phyloP scores from a whole-genome alignment of 164 flowering plant species.

The Chimonanthus praecox region DNA sequence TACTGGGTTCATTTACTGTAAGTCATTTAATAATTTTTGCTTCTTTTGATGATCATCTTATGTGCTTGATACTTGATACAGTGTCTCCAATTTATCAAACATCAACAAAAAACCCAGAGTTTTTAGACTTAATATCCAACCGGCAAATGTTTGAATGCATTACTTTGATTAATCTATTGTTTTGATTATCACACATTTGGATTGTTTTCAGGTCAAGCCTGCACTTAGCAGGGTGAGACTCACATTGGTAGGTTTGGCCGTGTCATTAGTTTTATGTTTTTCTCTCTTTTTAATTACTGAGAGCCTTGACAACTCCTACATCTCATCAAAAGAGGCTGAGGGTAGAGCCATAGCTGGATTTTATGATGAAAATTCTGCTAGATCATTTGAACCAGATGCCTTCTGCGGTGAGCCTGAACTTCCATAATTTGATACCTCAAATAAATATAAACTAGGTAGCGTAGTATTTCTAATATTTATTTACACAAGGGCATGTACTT shows the following conservation, averaged over 20 bases:
- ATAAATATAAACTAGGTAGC: too few species aligned
- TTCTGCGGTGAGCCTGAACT: conserved; percentile 68
- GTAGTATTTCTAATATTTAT: too few species aligned
- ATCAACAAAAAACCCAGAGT: too few species aligned
- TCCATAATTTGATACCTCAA: conserved; percentile 5
- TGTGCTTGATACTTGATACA: not conserved
- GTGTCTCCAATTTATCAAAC: not conserved
- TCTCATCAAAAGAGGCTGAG: conserved; percentile 25
- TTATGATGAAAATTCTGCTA: conserved; percentile 79
- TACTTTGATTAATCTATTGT: not conserved
- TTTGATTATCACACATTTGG: not conserved
- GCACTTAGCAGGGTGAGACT: conserved; percentile 68
- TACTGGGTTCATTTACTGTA: conserved; percentile 85
- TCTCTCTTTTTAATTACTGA: conserved; percentile 46
- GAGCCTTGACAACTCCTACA: conserved; percentile 18
- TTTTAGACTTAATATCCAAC: too few species aligned
- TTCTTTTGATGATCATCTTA: not conserved
- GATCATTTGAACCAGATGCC: conserved; percentile 88
- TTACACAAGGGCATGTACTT: too few species aligned
- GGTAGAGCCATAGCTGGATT: conserved; percentile 62
- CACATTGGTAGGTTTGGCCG: conserved; percentile 61
- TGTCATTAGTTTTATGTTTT: conserved; percentile 41
- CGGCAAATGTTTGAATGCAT: not conserved
- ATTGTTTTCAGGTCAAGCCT: conserved; percentile 72
- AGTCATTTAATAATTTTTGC: conserved; percentile 20